Percentiles rank a stretch among this genome's conserved stretches.
Evolutionary conservation across 2,329 filamentous ascomycete genomes (phyloP).

Genomic region (Colletotrichum tabaci): DNA sequence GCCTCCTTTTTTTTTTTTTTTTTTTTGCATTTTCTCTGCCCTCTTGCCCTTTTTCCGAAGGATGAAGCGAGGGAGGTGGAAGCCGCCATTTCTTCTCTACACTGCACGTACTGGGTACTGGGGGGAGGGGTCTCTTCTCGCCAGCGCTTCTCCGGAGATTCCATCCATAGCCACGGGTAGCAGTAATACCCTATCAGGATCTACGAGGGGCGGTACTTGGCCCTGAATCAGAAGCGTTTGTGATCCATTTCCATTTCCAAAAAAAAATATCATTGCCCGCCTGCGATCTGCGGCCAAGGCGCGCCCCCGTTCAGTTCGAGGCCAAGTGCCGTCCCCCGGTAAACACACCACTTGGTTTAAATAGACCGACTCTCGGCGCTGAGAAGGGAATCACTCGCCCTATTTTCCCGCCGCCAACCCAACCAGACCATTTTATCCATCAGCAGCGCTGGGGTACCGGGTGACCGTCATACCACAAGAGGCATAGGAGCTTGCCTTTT

Average conservation of each 20-base stretch:
- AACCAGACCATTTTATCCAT: conserved; percentile 36
- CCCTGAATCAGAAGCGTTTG: conserved; percentile 35
- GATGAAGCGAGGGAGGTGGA: neutral
- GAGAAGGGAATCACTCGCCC: conserved; percentile 12
- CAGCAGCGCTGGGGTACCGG: conserved; percentile 38
- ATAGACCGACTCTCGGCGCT: conserved; percentile 34
- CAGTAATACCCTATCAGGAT: conserved; percentile 21
- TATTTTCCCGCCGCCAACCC: conserved; percentile 4
- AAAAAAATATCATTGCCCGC: neutral
- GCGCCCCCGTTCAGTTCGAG: conserved; percentile 10
- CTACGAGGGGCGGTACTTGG: conserved; percentile 25
- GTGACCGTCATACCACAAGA: conserved; percentile 37
- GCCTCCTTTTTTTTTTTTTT: neutral
- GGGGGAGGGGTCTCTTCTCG: neutral
- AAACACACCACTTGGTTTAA: conserved; percentile 33
- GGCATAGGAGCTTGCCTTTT: neutral
- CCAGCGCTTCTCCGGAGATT: conserved; percentile 3
- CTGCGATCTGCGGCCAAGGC: conserved; percentile 33
- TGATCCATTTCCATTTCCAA: conserved; percentile 17
- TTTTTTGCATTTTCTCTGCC: neutral
- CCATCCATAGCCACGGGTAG: neutral
- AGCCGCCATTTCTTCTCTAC: neutral
- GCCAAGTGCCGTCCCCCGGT: conserved; percentile 24
- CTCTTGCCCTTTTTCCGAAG: neutral
- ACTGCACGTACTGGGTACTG: too few species aligned